A percentile compares a stretch with the other conserved stretches of the same genome.
Evolutionary conservation across 2,329 filamentous ascomycete genomes (phyloP).

Genomic region (Cercospora sojina): DNA sequence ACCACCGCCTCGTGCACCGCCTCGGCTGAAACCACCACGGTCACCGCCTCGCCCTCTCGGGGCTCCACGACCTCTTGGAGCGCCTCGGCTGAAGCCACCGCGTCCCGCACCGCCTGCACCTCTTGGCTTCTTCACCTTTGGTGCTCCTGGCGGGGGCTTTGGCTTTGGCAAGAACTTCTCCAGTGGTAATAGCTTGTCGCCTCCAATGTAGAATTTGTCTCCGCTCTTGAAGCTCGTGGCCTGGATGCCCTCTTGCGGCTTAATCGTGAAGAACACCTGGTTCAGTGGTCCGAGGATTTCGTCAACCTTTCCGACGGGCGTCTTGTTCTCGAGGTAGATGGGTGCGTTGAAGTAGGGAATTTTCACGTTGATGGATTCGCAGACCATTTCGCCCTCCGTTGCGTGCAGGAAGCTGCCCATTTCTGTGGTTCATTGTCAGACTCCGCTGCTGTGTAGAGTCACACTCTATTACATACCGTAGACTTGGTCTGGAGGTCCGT

Average conservation of each 20-base stretch:
- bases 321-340: slow-evolving; percentile 99
- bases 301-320: slow-evolving; percentile 85
- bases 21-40: slow-evolving; percentile 35
- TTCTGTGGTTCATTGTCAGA: slow-evolving; percentile 49
- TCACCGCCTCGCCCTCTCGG: slow-evolving; percentile 43
- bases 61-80: slow-evolving; percentile 56
- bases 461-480: slow-evolving; percentile 37
- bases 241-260: slow-evolving; percentile 94
- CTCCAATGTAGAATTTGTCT: slow-evolving; percentile 88
- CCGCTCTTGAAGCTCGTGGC: slow-evolving; percentile 91
- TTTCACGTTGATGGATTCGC: slow-evolving; percentile 91
- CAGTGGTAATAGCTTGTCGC: slow-evolving; percentile 89
- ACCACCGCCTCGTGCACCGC: slow-evolving; percentile 16
- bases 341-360: slow-evolving; percentile 98
- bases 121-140: slow-evolving; percentile 68
- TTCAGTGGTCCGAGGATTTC: slow-evolving; percentile 97
- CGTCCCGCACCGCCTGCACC: slow-evolving; percentile 52
- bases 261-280: slow-evolving; percentile 97
- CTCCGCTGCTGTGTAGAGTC: background rate
- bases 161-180: slow-evolving; percentile 97
- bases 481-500: slow-evolving; percentile 48
- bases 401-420: slow-evolving; percentile 94
- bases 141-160: slow-evolving; percentile 65
- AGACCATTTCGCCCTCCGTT: slow-evolving; percentile 96
- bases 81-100: slow-evolving; percentile 45